Evolutionary conservation across 108 stramenopile genomes (phyloP).

Genomic region (Fragilariopsis cylindrus): DNA sequence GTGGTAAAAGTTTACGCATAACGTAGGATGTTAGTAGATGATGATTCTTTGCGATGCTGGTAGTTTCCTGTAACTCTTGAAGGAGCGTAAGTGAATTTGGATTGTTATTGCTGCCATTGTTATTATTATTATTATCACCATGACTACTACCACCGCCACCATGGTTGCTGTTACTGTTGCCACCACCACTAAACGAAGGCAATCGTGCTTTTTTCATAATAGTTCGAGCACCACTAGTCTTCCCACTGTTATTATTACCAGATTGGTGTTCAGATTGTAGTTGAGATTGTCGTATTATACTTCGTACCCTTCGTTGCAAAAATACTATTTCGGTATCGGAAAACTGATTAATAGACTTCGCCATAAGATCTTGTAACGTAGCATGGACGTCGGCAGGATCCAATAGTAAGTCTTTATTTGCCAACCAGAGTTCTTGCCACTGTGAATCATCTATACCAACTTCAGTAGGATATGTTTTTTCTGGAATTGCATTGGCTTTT

Average conservation of each 20-base stretch:
- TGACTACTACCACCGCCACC: neutral
- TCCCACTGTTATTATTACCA: neutral
- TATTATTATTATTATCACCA: neutral
- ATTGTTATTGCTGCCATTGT: constrained; percentile 7
- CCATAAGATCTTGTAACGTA: constrained; percentile 40
- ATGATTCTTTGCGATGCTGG: constrained; percentile 23
- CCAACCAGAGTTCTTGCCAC: constrained; percentile 46
- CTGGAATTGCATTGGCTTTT: neutral
- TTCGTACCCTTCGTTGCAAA: constrained; percentile 53
- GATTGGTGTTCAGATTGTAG: constrained; percentile 9
- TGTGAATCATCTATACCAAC: constrained; percentile 25
- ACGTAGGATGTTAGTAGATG: constrained; percentile 39
- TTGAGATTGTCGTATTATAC: constrained; percentile 23
- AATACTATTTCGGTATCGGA: constrained; percentile 41
- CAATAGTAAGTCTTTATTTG: constrained; percentile 30
- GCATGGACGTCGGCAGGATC: constrained; percentile 61
- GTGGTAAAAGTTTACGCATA: constrained; percentile 29
- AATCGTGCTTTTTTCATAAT: neutral
- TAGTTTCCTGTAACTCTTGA: constrained; percentile 28
- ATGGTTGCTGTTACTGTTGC: neutral
- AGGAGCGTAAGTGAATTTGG: neutral
- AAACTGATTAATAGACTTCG: constrained; percentile 34
- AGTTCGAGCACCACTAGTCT: neutral
- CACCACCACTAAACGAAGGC: neutral
- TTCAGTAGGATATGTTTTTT: neutral